These are phyloP conservation scores for Enteropsectra breve DNA, from an alignment of 371 early-diverging fungal genomes.

Conservation along the genomic window DNA sequence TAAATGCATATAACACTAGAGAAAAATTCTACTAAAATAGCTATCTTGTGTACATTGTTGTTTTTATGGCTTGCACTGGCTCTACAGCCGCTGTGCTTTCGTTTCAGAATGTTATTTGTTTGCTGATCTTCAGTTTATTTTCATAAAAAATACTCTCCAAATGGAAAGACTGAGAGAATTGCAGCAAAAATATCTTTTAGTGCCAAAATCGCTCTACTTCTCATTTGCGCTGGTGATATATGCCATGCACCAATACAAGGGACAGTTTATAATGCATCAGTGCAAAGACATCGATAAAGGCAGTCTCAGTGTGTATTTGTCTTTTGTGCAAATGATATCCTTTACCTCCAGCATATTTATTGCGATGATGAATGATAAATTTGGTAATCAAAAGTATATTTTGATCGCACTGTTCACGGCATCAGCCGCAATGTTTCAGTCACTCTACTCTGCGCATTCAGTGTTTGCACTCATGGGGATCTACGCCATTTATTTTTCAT, in stretches of 20 bases:
- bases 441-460: conserved; percentile 42
- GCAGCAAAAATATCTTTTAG: conserved; percentile 37
- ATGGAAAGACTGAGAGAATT: not conserved
- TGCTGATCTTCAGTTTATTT: not conserved
- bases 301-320: conserved; percentile 19
- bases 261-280: conserved; percentile 40
- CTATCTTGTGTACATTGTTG: not conserved
- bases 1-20: no score
- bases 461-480: conserved; percentile 25
- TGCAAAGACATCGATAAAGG: conserved; percentile 34
- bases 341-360: conserved; percentile 57
- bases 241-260: conserved; percentile 55
- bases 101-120: not conserved
- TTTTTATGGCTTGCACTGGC: not conserved
- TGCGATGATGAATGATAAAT: conserved; percentile 55
- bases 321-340: conserved; percentile 37
- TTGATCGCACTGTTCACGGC: conserved; percentile 35
- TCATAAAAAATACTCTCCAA: not conserved
- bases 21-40: not conserved
- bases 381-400: conserved; percentile 48
- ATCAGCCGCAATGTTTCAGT: conserved; percentile 51
- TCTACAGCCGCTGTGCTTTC: not conserved
- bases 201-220: conserved; percentile 58
- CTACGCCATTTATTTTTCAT: conserved; percentile 40
- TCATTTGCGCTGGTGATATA: conserved; percentile 52